Base-by-base conservation (phyloP, 495 filamentous ascomycete species). In the Talaromyces thailandensis region DNA sequence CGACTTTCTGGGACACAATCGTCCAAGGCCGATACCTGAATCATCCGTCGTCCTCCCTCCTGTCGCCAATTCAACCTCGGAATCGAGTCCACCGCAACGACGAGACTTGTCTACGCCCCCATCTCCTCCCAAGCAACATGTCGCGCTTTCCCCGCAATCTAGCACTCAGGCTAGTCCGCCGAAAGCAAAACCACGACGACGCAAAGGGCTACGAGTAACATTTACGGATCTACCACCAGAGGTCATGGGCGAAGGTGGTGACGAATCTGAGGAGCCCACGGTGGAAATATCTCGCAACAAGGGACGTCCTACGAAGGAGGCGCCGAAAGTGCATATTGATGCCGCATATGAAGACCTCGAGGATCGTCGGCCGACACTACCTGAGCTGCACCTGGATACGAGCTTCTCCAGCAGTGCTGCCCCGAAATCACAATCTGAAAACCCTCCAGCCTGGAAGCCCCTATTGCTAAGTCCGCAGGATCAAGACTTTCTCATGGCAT, bases 161-260 rank as follows among this genome's bases (percentile, higher is more conserved):
- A 24, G 59, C 62, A 58, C 25, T 57, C 58, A 37, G 23, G 59
- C 59, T 35, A 61, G 59, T 43, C 62, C 66, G 45, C 68, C 64
- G 23, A 66, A 76, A 57, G 67, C 64, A 24, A 66, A 76, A 58
- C 67, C 69, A 16, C 69, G 74, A 57, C 75, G 77, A 50, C 79
- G 77, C 63, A 89, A 89, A 68, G 85, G 85, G 3, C 73, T 93
- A 63, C 72, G 71, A 18, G 91, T 96, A n/a, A 81, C 79, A 50
- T 96, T 96, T 68, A 82, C 75, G 7, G 79, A 87, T 56, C 79
- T 73, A 23, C 75, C 76, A 62, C 90, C 91, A 16, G 88, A 90
- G 37, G 68, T 95, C 56, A 95, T 96, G 71, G 92, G 92, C 25
- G 84, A 90, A 67, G 92, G 92, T 24, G 92, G 92, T 14, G 92